Base-by-base conservation (phyloP, 768 basidiomycete genomes). In the Cantharellus cinnabarinus region DNA sequence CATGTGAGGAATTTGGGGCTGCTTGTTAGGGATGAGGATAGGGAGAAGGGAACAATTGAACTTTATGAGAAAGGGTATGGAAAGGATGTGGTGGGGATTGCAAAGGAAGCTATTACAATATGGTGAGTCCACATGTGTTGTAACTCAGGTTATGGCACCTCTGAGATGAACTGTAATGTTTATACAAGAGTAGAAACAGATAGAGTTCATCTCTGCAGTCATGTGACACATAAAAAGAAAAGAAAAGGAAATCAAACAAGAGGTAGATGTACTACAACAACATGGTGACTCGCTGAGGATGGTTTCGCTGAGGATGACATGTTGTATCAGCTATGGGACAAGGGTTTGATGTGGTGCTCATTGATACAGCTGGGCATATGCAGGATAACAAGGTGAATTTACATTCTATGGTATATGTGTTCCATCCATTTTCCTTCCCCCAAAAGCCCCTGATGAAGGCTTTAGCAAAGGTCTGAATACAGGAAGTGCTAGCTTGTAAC, bases 291-390 rank as follows among this genome's bases (percentile, higher is more conserved):
- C 42, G 34, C 39, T 37, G 35, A 42, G 39, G 5, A 2, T 15
- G 5, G 15, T 37, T 48, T 41, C 14, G 14, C 34, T 54, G 52
- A 54, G 52, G 10, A 14, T 10, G 10, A 10, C 1, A 10, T 48
- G 10, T 48, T 40, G 2, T 58, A 57, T 15, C 67, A 95, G 93
- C 81, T 40, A 83, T 81, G 63, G 89, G 93, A 65, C 83, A 85
- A 62, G 80, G 82, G 62, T 97, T 95, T 68, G 95, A 99, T 65
- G 91, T 98, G 34, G 94, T 99, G 3, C 75, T 99, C 51, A 89
- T 99, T 66, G 95, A 99, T 68, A 98, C 95, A 1, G 95, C 95
- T 20, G 95, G 95, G 1, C 79, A 94, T 58, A 98, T 98, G 95
- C 95, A 99, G 70, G 95, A 98, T 70, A 99, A 98, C 68, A 94